phyloP scores from a whole-genome alignment of 140 eudicot species.

The Flaveria floridana region DNA sequence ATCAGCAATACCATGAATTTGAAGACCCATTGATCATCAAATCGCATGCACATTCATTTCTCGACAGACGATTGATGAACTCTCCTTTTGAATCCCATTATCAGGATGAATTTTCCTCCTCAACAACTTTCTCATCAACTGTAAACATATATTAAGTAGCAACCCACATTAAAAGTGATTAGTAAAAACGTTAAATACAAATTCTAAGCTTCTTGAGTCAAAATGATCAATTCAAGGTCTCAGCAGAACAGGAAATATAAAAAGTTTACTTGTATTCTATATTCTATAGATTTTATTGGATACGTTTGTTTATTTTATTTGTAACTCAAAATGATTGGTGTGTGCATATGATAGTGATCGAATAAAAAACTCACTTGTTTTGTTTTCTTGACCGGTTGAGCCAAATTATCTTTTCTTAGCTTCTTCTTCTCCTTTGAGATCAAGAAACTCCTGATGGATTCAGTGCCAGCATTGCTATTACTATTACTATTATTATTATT shows the following conservation, averaged over 20 bases:
- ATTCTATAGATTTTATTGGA: no score
- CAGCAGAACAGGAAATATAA: no score
- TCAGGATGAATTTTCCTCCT: slow-evolving; percentile 61
- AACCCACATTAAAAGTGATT: neutral
- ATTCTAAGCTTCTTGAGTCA: neutral
- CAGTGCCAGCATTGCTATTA: no score
- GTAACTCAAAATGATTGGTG: neutral
- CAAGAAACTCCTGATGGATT: slow-evolving; percentile 26
- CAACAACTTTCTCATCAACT: slow-evolving; percentile 55
- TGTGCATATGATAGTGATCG: neutral
- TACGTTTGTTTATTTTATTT: no score
- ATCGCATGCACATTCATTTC: slow-evolving; percentile 14
- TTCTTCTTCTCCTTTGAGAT: slow-evolving; percentile 38
- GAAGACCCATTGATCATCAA: slow-evolving; percentile 21
- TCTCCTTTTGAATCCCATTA: slow-evolving; percentile 29
- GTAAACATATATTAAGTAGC: neutral
- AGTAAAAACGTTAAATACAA: neutral
- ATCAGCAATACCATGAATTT: slow-evolving; percentile 11
- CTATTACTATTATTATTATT: neutral
- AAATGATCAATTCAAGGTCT: no score
- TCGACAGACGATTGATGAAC: neutral
- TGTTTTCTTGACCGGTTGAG: slow-evolving; percentile 41
- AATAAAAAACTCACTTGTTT: slow-evolving; percentile 41
- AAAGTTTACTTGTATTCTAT: no score
- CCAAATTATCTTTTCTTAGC: slow-evolving; percentile 24